Conservation (phyloP, 1,139 yeast species). For the Yamadazyma trypodendri region DNA sequence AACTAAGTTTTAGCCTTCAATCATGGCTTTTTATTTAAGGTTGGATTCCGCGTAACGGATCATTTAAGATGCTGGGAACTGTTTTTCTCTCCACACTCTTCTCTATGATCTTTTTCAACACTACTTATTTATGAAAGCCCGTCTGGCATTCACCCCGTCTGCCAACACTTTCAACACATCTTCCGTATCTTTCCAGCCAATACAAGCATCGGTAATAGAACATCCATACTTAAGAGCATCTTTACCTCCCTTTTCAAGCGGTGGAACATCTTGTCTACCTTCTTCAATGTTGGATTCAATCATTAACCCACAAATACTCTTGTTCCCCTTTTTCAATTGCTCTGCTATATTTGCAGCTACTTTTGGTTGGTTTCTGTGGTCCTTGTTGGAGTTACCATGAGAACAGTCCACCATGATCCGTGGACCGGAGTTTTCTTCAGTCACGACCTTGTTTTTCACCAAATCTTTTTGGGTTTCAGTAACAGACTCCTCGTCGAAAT, state of each 20-base stretch:
- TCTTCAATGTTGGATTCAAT: slow-evolving; percentile 88
- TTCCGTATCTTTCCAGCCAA: slow-evolving; percentile 83
- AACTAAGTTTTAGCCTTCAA: too few species aligned
- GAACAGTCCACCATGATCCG: slow-evolving; percentile 97
- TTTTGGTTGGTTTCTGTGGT: slow-evolving; percentile 88
- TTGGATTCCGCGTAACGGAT: too few species aligned
- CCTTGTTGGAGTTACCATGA: slow-evolving; percentile 91
- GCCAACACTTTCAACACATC: slow-evolving; percentile 69
- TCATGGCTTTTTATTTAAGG: too few species aligned
- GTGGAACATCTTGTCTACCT: slow-evolving; percentile 88
- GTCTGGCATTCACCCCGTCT: slow-evolving; percentile 75
- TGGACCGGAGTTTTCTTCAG: slow-evolving; percentile 47
- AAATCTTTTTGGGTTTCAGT: slow-evolving; percentile 66
- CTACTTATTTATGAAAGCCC: slow-evolving; percentile 35
- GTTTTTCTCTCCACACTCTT: too few species aligned
- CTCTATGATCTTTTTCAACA: too few species aligned
- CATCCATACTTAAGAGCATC: slow-evolving; percentile 80
- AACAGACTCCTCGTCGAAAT: slow-evolving; percentile 78
- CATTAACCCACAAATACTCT: slow-evolving; percentile 87
- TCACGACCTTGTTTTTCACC: slow-evolving; percentile 52
- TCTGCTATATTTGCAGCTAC: slow-evolving; percentile 81
- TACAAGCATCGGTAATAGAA: slow-evolving; percentile 96
- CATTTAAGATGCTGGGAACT: too few species aligned
- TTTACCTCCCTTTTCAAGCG: slow-evolving; percentile 60
- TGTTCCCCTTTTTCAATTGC: slow-evolving; percentile 77